These are phyloP conservation scores for Amanita thiersii DNA, from an alignment of 768 basidiomycete species.

Conservation along the genomic window DNA sequence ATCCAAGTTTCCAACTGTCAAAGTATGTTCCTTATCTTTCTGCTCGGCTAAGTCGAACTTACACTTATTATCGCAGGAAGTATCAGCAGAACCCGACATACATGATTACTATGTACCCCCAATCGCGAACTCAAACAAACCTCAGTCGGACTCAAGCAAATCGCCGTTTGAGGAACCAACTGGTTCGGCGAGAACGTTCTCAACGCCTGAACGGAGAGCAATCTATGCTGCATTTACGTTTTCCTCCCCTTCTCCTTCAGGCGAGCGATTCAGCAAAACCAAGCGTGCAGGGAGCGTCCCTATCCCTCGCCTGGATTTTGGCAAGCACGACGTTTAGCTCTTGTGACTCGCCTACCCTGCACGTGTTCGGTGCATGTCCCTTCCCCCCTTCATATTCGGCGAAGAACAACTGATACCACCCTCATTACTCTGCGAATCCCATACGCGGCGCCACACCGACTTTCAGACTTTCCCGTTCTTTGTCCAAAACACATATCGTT, in stretches of 20 bases:
- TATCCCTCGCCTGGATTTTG: conserved; percentile 18
- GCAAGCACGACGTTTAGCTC: conserved; percentile 4
- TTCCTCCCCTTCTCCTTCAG: conserved; percentile 60
- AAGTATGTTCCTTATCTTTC: conserved; percentile 28
- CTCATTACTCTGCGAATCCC: conserved; percentile 1
- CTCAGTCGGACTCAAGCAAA: conserved; percentile 15
- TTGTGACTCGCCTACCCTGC: conserved; percentile 6
- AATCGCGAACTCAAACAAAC: conserved; percentile 21
- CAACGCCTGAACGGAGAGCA: conserved; percentile 67
- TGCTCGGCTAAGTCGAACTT: conserved; percentile 7
- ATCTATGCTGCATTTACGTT: conserved; percentile 76
- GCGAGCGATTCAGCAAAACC: conserved; percentile 42
- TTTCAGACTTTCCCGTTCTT: not conserved
- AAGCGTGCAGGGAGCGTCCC: conserved; percentile 24
- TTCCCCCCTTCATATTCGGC: conserved; percentile 1
- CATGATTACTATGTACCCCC: conserved; percentile 43
- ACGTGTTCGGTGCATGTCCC: conserved; percentile 7
- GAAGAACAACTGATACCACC: not conserved
- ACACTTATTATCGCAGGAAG: conserved; percentile 28
- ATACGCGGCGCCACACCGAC: conserved; percentile 1
- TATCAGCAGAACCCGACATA: conserved; percentile 48
- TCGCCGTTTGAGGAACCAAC: conserved; percentile 19
- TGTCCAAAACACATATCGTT: not conserved
- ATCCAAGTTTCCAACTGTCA: conserved; percentile 33
- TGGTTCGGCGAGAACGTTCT: conserved; percentile 34